Evolutionary conservation across 2,329 filamentous ascomycete genomes (phyloP), one percentile per base, ranked within the genome.

Genomic region (Aspergillus fumigatiaffinis): DNA sequence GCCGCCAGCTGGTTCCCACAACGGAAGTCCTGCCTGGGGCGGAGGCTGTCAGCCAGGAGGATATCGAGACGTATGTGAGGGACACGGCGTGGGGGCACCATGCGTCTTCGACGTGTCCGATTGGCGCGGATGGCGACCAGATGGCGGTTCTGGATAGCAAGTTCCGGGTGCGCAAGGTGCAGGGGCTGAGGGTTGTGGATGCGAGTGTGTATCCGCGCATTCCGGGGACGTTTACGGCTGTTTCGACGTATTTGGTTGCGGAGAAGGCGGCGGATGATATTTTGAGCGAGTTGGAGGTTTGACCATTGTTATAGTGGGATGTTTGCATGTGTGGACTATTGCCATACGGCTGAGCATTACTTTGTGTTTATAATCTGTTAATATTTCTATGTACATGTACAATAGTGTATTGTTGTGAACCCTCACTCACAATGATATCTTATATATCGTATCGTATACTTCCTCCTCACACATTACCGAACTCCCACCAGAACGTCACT

Each of bases 261-360:
- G 84, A 87, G 75, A 87, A 87, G 76, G 85, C 85, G 1, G 81
- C 82, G 2, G 83, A 86, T 68, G 79, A 79, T 5, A 86, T 87
- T 52, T 53, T 78, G 4, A 55, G n/a, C 6, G 54, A 52, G 28
- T 9, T 53, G 25, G 44, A 1, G 44, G n/a, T 12, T 21, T 47
- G 44, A 23, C 7, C 25, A 3, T 44, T 4, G 3, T 20, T 12
- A 20, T 20, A 12, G 41, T 10, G n/a, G 17, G n/a, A 21, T 21
- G 20, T 9, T 44, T 21, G 1, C n/a, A 21, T 21, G 4, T 44
- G 8, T 12, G n/a, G 6, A 17, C 6, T 7, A 38, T 17, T 17
- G 32, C 32, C 14, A 17, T 38, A 7, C 32, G 32, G 32, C 32
- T 7, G 14, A 5, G 32, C 14, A 38, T 38, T 17, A 17, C 5